phyloP scores from a whole-genome alignment of 768 basidiomycete species.

The Fistulinella prunicolor region DNA sequence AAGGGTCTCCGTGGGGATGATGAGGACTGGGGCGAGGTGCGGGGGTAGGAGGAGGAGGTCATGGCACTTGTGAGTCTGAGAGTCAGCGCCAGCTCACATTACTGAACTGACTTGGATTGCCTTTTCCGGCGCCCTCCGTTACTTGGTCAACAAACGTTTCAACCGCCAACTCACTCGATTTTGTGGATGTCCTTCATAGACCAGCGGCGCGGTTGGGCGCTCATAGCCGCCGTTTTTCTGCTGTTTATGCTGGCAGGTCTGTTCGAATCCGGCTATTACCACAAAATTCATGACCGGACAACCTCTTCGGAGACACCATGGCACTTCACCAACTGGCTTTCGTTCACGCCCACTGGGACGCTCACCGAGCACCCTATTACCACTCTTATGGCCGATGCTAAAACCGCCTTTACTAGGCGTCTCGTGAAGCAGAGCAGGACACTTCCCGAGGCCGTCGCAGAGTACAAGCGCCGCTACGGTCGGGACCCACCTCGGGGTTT shows the following conservation, averaged over 20 bases:
- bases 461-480: constrained; percentile 77
- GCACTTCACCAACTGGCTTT: constrained; percentile 22
- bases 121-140: constrained; percentile 16
- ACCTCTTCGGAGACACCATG: too few species aligned
- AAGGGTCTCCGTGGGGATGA: constrained; percentile 42
- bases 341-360: constrained; percentile 9
- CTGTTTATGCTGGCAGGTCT: constrained; percentile 52
- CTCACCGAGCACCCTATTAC: constrained; percentile 72
- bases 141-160: too few species aligned
- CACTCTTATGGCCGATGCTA: constrained; percentile 79
- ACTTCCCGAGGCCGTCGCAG: constrained; percentile 70
- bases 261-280: too few species aligned
- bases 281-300: too few species aligned
- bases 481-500: constrained; percentile 87
- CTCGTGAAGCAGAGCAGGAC: constrained; percentile 77
- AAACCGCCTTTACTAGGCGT: constrained; percentile 61
- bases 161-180: background rate
- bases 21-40: constrained; percentile 14
- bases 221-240: constrained; percentile 41
- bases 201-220: constrained; percentile 36
- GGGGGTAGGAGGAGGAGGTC: constrained; percentile 18
- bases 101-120: constrained; percentile 12
- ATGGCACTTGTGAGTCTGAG: constrained; percentile 16
- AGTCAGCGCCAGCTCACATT: constrained; percentile 17
- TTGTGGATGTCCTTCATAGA: constrained; percentile 16